These are phyloP conservation scores for Moringa oleifera DNA, from an alignment of 345 rosid genomes.

Conservation along the genomic window DNA sequence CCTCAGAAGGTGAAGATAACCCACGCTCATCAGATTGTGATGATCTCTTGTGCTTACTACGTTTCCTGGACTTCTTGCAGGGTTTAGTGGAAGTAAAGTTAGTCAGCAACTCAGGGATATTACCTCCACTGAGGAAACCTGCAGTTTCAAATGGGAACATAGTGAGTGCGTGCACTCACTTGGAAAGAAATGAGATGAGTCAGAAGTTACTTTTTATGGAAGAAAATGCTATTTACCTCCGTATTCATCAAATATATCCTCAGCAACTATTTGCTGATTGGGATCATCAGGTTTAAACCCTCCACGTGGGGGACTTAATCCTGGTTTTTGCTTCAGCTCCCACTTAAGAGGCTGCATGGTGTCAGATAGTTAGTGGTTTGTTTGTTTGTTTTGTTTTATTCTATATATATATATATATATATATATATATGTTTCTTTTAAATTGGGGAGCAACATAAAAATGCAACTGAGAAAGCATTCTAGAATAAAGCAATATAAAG, in stretches of 20 bases:
- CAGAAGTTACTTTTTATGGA: background rate
- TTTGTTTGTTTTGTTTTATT: too few relatives aligned
- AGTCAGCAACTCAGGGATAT: slow-evolving; percentile 59
- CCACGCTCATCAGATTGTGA: slow-evolving; percentile 36
- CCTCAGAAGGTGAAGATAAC: slow-evolving; percentile 32
- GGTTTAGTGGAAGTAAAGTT: slow-evolving; percentile 39
- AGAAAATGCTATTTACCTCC: slow-evolving; percentile 54
- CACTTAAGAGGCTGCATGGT: slow-evolving; percentile 81
- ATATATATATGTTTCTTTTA: too few relatives aligned
- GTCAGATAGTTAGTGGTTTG: too few relatives aligned
- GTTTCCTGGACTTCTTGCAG: slow-evolving; percentile 41
- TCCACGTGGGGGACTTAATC: slow-evolving; percentile 97
- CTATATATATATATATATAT: too few relatives aligned
- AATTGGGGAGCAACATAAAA: too few relatives aligned
- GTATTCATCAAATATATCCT: slow-evolving; percentile 94
- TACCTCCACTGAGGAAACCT: slow-evolving; percentile 75
- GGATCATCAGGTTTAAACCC: slow-evolving; percentile 87
- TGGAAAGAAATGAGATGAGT: slow-evolving; percentile 2
- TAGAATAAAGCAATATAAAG: too few relatives aligned
- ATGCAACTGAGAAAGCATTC: too few relatives aligned
- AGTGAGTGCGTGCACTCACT: slow-evolving; percentile 12
- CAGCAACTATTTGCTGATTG: slow-evolving; percentile 96
- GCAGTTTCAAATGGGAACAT: slow-evolving; percentile 11
- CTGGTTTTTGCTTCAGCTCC: slow-evolving; percentile 97
- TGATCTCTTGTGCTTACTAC: slow-evolving; percentile 34